Evolutionary conservation across 2,329 filamentous ascomycete species (phyloP), one percentile per base, ranked within the genome.

Genomic region (Microcyclospora pomicola): DNA sequence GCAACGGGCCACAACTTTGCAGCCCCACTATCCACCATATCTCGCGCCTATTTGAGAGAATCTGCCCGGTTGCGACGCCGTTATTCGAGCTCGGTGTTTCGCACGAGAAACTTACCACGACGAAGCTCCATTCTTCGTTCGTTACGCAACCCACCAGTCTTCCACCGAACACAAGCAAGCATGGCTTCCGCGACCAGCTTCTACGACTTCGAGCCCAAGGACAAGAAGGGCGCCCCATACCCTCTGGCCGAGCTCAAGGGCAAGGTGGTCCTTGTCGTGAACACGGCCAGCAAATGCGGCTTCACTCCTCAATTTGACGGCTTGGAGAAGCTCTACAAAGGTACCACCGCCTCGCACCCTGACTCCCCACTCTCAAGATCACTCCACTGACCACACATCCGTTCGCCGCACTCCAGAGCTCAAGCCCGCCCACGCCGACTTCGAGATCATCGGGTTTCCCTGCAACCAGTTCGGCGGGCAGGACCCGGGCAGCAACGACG

Each of bases 201-300:
- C 61, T 91, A 80, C 70, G 80, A 87, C 59, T 92, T 92, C 65
- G 83, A 79, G 67, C 78, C 82, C 48, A 73, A 54, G 27, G 44
- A 44, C 44, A 46, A 86, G 59, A 80, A 77, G 60, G 86, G 85
- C 61, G 58, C 74, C 39, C 72, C 81, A 49, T 80, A 80, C 58
- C 68, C 77, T 42, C 71, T 96, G 48, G 57, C 67, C 49, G 64
- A 78, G 44, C 82, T 85, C 66, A 77, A 83, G 61, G 83, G 81
- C 72, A 96, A 96, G 65, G 88, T 96, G 50, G 76, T 96, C 52
- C 80, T 98, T 43, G 72, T 94, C 54, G 86, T 98, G 67, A 98
- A 98, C 76, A 95, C 88, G 1, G 91, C 91, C 51, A 93, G 84
- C 61, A 95, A 96, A 70, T 98, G 91, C 71, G 88, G 91, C 61